These are phyloP conservation scores for Oxyria digyna DNA, from an alignment of 148 eudicot genomes.

Conservation along the genomic window DNA sequence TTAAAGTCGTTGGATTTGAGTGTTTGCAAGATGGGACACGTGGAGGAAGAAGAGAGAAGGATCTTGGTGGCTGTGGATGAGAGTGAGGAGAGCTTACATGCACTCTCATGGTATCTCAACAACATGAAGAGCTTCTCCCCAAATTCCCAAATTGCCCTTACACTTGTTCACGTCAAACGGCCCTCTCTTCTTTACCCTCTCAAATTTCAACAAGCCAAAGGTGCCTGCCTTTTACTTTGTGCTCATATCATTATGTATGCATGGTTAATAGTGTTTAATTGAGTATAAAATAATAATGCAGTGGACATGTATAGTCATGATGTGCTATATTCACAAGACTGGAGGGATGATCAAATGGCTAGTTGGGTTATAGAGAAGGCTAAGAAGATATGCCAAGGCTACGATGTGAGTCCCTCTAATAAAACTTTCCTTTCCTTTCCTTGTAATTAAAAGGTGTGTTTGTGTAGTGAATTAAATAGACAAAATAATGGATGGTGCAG, in stretches of 20 bases:
- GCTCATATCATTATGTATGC: too few relatives aligned
- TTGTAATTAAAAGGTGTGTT: too few relatives aligned
- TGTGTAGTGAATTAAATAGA: too few relatives aligned
- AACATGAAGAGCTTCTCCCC: slow-evolving; percentile 17
- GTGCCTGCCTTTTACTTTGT: slow-evolving; percentile 17
- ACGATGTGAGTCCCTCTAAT: slow-evolving; percentile 14
- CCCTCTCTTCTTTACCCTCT: slow-evolving; percentile 28
- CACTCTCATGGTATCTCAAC: slow-evolving; percentile 56
- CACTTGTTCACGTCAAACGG: slow-evolving; percentile 47
- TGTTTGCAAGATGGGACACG: slow-evolving; percentile 11
- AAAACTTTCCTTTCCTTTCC: too few relatives aligned
- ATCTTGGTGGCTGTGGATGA: slow-evolving; percentile 54
- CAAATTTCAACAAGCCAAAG: slow-evolving; percentile 23
- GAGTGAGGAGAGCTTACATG: slow-evolving; percentile 54
- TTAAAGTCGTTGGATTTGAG: neutral
- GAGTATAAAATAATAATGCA: slow-evolving; percentile 11
- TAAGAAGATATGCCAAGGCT: slow-evolving; percentile 35
- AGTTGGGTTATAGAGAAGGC: slow-evolving; percentile 41
- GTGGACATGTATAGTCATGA: slow-evolving; percentile 40
- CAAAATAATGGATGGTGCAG: slow-evolving; percentile 15
- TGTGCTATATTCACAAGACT: slow-evolving; percentile 39
- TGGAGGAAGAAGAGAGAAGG: slow-evolving; percentile 26
- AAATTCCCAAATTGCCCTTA: slow-evolving; percentile 26
- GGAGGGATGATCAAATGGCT: slow-evolving; percentile 50
- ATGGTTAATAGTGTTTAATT: too few relatives aligned